Conservation (phyloP, 192 early-diverging fungal genomes). For the Helicostylum pulchrum region DNA sequence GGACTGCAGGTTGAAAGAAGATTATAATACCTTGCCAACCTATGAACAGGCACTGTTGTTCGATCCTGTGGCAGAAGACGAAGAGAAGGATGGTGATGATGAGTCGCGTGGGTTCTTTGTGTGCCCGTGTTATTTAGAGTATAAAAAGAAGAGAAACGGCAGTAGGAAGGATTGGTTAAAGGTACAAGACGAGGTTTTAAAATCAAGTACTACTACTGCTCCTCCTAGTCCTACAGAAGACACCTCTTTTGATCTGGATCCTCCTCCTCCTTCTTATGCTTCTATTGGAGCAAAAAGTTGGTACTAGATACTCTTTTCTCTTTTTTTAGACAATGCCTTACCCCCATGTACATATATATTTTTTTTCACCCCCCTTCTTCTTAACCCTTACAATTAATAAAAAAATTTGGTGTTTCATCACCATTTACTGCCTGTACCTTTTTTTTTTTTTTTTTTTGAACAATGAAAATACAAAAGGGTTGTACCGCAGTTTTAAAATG, state of each 20-base stretch:
- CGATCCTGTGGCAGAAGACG: conserved; percentile 2
- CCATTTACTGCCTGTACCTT: no score
- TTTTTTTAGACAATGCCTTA: no score
- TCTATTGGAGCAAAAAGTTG: background rate
- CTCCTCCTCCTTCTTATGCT: conserved; percentile 7
- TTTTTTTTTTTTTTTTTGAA: no score
- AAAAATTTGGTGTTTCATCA: no score
- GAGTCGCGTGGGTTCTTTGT: conserved; percentile 14
- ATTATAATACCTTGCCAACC: conserved; percentile 28
- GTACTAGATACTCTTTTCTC: background rate
- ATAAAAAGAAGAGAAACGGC: conserved; percentile 15
- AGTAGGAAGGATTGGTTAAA: conserved; percentile 19
- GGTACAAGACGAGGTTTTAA: background rate
- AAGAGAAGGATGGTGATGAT: background rate
- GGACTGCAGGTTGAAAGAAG: conserved; percentile 33
- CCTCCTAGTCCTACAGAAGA: background rate
- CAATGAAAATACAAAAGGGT: no score
- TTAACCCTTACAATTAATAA: no score
- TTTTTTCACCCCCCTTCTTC: no score
- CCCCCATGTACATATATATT: no score
- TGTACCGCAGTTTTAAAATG: no score
- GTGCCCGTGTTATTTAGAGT: conserved; percentile 24
- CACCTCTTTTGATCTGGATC: background rate
- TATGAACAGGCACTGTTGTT: conserved; percentile 16
- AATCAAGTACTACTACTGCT: background rate